Evolutionary conservation across 192 early-diverging fungal species (phyloP), one percentile per base, ranked within the genome.

Genomic region (Funneliformis geosporum): DNA sequence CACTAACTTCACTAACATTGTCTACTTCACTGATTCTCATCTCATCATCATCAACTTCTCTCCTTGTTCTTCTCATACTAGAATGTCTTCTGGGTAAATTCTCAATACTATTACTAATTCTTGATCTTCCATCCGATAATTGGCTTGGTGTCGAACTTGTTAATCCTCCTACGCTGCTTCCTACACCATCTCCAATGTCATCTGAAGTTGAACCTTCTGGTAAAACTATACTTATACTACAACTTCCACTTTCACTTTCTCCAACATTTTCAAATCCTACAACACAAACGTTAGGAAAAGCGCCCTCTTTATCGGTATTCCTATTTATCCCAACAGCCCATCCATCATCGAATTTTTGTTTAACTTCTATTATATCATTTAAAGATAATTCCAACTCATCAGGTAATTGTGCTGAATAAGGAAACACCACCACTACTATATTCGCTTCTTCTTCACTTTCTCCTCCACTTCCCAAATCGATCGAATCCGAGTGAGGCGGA

Each of bases 281-380:
- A 55, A 96, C 88, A 78, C 95, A 97, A 40, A 94, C 93, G 5
- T 94, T 76, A 12, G 96, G 96, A 89, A 97, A 97, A 0, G 93
- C 93, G 16, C 96, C 96, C 69, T 91, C 89, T 47, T 81, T 47
- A 1, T 89, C 87, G 4, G 93, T 93, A 60, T 86, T 88, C 77
- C 90, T 80, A 84, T 95, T 96, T 72, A 90, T 84, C 33, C 96
- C 96, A 3, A 96, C 86, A 27, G 93, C 95, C 96, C 96, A 97
- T 9, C 96, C 96, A 80, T 97, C 96, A 79, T 96, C 94, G 85
- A 95, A 97, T 25, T 87, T 87, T 80, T 89, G 85, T 18, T 89
- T 87, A 23, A 96, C 71, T 39, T 88, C 89, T 8, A 96, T 89
- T 75, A 91, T 87, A 79, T 96, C 95, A 71, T 91, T 93, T 8